Evolutionary conservation across 2,329 filamentous ascomycete genomes (phyloP).

Genomic region (Huntiella moniliformis): DNA sequence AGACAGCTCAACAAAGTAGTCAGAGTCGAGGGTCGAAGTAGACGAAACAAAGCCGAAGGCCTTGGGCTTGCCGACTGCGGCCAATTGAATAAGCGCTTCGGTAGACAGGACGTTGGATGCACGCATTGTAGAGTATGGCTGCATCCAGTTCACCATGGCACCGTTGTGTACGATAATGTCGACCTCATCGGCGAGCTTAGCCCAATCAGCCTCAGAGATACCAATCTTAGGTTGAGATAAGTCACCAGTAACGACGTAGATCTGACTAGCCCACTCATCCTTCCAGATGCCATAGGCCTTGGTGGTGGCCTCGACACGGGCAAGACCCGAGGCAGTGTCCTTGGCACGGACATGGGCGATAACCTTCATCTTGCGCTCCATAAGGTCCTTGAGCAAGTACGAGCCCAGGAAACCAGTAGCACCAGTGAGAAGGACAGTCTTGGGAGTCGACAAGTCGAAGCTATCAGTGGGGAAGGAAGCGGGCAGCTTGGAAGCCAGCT

Average conservation of each 20-base stretch:
- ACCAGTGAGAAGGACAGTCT: constrained; percentile 65
- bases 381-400: constrained; percentile 57
- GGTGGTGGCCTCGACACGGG: constrained; percentile 47
- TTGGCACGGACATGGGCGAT: constrained; percentile 61
- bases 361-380: constrained; percentile 43
- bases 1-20: constrained; percentile 62
- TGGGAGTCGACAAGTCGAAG: constrained; percentile 16
- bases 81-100: constrained; percentile 56
- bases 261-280: constrained; percentile 43
- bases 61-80: constrained; percentile 61
- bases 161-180: constrained; percentile 73
- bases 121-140: constrained; percentile 53
- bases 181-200: constrained; percentile 41
- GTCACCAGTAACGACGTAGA: constrained; percentile 55
- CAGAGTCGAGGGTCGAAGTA: constrained; percentile 63
- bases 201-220: constrained; percentile 46
- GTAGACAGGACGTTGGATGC: constrained; percentile 66
- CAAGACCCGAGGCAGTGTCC: constrained; percentile 37
- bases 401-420: constrained; percentile 78
- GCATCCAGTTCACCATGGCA: constrained; percentile 65
- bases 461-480: constrained; percentile 17
- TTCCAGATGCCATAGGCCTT: constrained; percentile 67
- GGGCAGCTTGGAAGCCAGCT: constrained; percentile 32
- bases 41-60: constrained; percentile 65
- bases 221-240: constrained; percentile 56